Evolutionary conservation across 2,329 filamentous ascomycete species (phyloP), one percentile per base, ranked within the genome.

Genomic region (Neoarthrinium moseri): DNA sequence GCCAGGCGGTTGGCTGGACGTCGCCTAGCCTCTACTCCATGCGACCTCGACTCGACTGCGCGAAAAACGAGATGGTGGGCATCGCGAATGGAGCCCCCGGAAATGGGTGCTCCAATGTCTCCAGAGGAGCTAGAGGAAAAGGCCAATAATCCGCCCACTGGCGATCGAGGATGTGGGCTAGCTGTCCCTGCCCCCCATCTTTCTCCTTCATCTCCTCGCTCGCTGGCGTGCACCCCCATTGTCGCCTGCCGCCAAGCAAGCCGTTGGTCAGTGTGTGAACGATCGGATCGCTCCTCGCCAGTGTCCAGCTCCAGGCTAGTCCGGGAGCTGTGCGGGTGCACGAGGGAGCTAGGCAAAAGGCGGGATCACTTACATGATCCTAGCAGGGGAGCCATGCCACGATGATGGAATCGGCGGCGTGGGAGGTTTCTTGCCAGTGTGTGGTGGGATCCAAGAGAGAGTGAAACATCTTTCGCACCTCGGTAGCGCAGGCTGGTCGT

Each of bases 311-410:
- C 21, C 11, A 40, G 32, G 21, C 26, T 46, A 46, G 33, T n/a
- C 30, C 26, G 30, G 32, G 29, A 26, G 20, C 40, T 35, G 49
- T 44, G 49, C 50, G 49, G 51, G 55, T 49, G 43, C 43, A 51
- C 34, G 37, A 45, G 48, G 34, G 49, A 52, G 48, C 53, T 50
- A 54, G 53, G 53, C 55, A 50, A 57, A 57, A 53, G 49, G 55
- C 55, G 55, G 55, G 54, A 58, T 58, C 56, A 54, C 54, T 34
- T 50, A 55, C 54, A 56, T 47, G 47, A 50, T 46, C 29, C 37
- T 36, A 39, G 41, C 46, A 49, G 51, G 56, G 54, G 43, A 52
- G 47, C 50, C 50, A 56, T 55, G 56, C 50, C 53, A 51, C 55
- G 43, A 51, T 47, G 45, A 52, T 56, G 34, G 23, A 36, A 45